Conservation (phyloP, 176 grass and related monocot species). For the Musa acuminata region DNA sequence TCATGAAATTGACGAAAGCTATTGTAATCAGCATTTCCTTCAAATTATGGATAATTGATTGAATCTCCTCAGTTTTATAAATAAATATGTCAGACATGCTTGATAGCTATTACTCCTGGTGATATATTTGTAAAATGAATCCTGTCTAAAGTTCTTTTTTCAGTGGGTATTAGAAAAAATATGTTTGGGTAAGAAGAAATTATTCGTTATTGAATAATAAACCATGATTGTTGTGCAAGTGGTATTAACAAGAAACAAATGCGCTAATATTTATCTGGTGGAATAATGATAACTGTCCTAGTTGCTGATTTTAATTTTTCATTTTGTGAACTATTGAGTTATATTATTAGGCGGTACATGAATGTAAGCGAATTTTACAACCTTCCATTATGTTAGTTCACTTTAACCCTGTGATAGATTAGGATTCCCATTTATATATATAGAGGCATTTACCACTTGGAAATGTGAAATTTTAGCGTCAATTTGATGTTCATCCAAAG, state of each 20-base stretch:
- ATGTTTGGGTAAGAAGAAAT: no score
- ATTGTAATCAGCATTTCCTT: constrained; percentile 52
- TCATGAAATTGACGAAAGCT: constrained; percentile 56
- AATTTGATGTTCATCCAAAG: background rate
- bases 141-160: no score
- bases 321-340: no score
- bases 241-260: background rate
- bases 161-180: no score
- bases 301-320: no score
- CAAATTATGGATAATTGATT: background rate
- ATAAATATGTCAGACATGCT: background rate
- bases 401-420: background rate
- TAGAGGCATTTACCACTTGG: background rate
- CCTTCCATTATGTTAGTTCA: background rate
- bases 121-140: no score
- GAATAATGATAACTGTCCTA: background rate
- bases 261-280: background rate
- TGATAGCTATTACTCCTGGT: background rate
- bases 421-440: background rate
- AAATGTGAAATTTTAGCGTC: background rate
- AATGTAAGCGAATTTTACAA: no score
- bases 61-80: background rate
- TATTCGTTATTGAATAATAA: background rate
- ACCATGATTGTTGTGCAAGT: background rate
- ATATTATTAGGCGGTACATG: no score